Evolutionary conservation across 768 basidiomycete species (phyloP).

Genomic region (Nevesoporus exiguus): DNA sequence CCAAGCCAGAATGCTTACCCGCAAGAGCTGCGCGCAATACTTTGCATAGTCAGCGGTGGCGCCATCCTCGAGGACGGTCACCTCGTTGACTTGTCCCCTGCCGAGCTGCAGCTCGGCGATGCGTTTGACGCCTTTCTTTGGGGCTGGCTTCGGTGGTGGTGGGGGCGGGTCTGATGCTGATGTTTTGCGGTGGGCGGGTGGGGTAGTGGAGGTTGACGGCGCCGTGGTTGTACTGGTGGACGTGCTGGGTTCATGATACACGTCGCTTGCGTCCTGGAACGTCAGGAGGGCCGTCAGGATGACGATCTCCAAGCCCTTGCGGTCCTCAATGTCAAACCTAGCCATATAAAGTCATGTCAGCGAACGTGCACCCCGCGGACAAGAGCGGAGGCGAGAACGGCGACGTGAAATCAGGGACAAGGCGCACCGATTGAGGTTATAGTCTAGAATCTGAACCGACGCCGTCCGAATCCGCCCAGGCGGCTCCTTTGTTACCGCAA

Average conservation of each 20-base stretch:
- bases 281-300: constrained; percentile 73
- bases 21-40: constrained; percentile 60
- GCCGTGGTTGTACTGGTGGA: constrained; percentile 9
- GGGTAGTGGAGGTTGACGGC: not conserved
- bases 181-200: not conserved
- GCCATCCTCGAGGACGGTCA: constrained; percentile 66
- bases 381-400: not conserved
- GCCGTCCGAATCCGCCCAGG: constrained; percentile 61
- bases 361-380: not conserved
- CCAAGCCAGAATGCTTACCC: constrained; percentile 38
- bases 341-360: not conserved
- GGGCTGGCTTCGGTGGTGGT: constrained; percentile 58
- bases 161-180: constrained; percentile 37
- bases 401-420: not conserved
- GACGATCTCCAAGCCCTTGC: constrained; percentile 83
- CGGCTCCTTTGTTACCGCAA: constrained; percentile 77
- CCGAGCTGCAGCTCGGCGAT: constrained; percentile 69
- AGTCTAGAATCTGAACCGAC: constrained; percentile 76
- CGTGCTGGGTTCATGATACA: constrained; percentile 39
- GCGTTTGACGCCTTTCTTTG: constrained; percentile 62
- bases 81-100: constrained; percentile 71
- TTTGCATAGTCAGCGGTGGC: constrained; percentile 61
- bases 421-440: constrained; percentile 70
- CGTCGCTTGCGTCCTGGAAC: constrained; percentile 68
- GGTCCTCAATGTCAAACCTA: constrained; percentile 81